phyloP scores from a whole-genome alignment of 2,329 filamentous ascomycete genomes.

The Aspergillus fischeri region DNA sequence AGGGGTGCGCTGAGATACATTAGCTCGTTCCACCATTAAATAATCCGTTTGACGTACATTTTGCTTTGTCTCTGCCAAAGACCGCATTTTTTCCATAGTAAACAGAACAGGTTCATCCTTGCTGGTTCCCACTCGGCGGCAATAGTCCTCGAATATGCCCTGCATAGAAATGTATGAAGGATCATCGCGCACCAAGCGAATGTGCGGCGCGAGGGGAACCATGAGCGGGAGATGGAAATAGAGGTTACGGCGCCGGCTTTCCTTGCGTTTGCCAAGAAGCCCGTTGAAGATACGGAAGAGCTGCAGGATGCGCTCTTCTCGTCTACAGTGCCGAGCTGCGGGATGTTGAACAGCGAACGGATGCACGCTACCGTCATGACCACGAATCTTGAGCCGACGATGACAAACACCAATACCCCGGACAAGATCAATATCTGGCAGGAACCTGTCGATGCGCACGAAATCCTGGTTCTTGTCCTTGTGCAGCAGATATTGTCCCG shows the following conservation, averaged over 20 bases:
- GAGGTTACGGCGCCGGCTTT: constrained; percentile 85
- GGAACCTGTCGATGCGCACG: constrained; percentile 91
- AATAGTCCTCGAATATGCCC: constrained; percentile 94
- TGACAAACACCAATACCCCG: constrained; percentile 88
- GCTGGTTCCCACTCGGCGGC: constrained; percentile 75
- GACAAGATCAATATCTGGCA: constrained; percentile 90
- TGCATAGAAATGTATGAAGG: constrained; percentile 90
- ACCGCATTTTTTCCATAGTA: constrained; percentile 88
- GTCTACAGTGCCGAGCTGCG: constrained; percentile 81
- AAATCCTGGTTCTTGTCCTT: constrained; percentile 99
- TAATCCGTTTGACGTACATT: constrained; percentile 32
- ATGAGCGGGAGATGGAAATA: constrained; percentile 96
- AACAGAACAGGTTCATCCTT: constrained; percentile 96
- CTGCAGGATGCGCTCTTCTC: constrained; percentile 92
- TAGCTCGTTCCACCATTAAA: constrained; percentile 17
- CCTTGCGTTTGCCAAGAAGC: constrained; percentile 85
- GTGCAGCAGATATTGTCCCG: constrained; percentile 93
- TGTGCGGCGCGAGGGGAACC: constrained; percentile 90
- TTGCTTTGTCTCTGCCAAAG: constrained; percentile 65
- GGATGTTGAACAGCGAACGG: constrained; percentile 95
- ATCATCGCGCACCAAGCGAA: constrained; percentile 94
- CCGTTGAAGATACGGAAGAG: constrained; percentile 98
- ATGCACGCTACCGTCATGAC: constrained; percentile 96
- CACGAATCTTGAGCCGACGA: constrained; percentile 88
- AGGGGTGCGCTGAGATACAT: constrained; percentile 40